Conservation (phyloP, 2,329 filamentous ascomycete species). For the Helotiales sp. region DNA sequence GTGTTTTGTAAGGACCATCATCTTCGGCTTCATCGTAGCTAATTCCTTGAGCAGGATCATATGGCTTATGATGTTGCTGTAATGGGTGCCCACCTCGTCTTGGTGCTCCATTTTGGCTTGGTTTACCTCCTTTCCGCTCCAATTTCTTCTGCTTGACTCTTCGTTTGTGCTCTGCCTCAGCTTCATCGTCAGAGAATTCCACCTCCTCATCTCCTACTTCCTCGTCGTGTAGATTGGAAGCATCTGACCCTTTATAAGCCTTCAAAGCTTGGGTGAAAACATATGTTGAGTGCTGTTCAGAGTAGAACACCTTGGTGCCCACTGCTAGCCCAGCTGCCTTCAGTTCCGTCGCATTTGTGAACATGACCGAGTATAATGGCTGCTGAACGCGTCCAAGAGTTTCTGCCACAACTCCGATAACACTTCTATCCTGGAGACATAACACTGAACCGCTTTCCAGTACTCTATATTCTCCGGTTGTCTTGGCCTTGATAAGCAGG, state of each 20-base stretch:
- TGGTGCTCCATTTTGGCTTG: slow-evolving; percentile 42
- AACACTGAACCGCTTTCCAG: slow-evolving; percentile 83
- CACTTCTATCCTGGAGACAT: slow-evolving; percentile 71
- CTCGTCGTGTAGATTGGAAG: slow-evolving; percentile 93
- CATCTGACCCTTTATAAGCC: slow-evolving; percentile 83
- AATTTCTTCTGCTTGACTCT: slow-evolving; percentile 66
- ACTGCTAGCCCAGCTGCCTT: slow-evolving; percentile 64
- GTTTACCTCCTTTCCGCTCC: slow-evolving; percentile 54
- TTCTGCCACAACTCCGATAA: slow-evolving; percentile 82
- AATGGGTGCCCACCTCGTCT: slow-evolving; percentile 38
- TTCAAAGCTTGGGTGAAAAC: slow-evolving; percentile 85
- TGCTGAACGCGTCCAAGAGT: slow-evolving; percentile 83
- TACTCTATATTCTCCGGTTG: slow-evolving; percentile 79
- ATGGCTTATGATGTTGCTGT: slow-evolving; percentile 34
- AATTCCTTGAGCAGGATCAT: slow-evolving; percentile 45
- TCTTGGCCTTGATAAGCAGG: slow-evolving; percentile 75
- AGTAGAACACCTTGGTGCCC: slow-evolving; percentile 76
- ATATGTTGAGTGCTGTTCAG: slow-evolving; percentile 73
- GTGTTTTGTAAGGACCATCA: slow-evolving; percentile 70
- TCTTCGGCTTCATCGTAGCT: slow-evolving; percentile 70
- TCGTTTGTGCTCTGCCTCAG: slow-evolving; percentile 79
- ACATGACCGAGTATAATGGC: slow-evolving; percentile 82
- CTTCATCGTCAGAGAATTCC: slow-evolving; percentile 96
- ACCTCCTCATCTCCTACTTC: slow-evolving; percentile 83
- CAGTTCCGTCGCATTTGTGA: slow-evolving; percentile 68